A percentile compares a stretch with the other conserved stretches of the same genome.
Evolutionary conservation across 495 filamentous ascomycete species (phyloP).

Genomic region (Penicillium ochrochloron): DNA sequence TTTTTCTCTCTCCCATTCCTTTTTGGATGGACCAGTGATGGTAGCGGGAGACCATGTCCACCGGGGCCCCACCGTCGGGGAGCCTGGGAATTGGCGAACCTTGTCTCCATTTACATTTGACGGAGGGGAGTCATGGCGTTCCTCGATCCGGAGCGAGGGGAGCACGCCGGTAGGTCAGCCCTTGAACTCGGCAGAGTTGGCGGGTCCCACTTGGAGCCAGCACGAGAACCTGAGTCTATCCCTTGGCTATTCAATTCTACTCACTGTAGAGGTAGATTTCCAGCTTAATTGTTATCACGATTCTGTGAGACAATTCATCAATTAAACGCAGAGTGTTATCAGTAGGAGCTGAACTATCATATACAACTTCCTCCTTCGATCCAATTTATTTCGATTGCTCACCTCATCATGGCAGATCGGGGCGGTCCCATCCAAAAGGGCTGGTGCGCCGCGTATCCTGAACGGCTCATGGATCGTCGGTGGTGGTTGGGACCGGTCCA

Average conservation of each 20-base stretch:
- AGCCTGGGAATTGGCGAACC: slow-evolving; percentile 30
- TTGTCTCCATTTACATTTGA: slow-evolving; percentile 17
- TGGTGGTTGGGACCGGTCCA: not conserved
- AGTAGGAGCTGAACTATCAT: not conserved
- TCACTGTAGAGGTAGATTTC: not conserved
- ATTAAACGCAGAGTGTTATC: too few species aligned
- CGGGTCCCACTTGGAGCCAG: slow-evolving; percentile 25
- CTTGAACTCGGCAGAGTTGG: slow-evolving; percentile 29
- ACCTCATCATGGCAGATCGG: not conserved
- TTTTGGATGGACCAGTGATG: slow-evolving; percentile 22
- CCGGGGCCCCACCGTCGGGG: slow-evolving; percentile 24
- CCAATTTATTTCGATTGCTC: not conserved
- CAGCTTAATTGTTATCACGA: not conserved
- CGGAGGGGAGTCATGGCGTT: slow-evolving; percentile 6
- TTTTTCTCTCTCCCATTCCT: not conserved
- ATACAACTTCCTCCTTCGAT: not conserved
- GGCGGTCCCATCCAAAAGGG: not conserved
- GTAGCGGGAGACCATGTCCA: slow-evolving; percentile 26
- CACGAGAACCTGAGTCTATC: not conserved
- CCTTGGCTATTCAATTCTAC: not conserved
- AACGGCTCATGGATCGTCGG: not conserved
- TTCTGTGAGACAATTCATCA: not conserved
- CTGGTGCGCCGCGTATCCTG: slow-evolving; percentile 4
- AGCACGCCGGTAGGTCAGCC: slow-evolving; percentile 16
- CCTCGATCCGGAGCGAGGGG: slow-evolving; percentile 15